Evolutionary conservation across 805 yeast species (phyloP).

Genomic region (Lachancea kluyveri): DNA sequence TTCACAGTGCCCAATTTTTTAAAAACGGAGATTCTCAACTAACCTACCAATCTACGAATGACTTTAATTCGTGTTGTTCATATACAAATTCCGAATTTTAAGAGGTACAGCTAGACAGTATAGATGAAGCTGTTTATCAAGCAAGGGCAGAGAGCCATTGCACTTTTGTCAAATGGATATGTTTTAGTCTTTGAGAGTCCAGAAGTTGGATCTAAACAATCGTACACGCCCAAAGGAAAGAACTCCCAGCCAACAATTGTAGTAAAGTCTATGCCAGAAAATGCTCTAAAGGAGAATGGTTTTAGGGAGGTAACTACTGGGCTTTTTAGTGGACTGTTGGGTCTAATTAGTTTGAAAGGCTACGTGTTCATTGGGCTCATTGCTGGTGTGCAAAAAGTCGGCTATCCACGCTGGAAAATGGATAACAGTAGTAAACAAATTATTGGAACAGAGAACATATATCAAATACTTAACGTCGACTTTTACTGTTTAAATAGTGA

Average conservation of each 20-base stretch:
- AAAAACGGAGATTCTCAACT: too few species aligned
- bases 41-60: too few species aligned
- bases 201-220: conserved; percentile 25
- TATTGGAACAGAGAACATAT: conserved; percentile 43
- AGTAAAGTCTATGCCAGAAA: conserved; percentile 49
- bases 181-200: conserved; percentile 49
- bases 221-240: conserved; percentile 18
- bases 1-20: too few species aligned
- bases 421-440: conserved; percentile 12
- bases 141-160: conserved; percentile 61
- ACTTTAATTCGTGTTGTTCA: too few species aligned
- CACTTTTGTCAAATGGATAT: conserved; percentile 51
- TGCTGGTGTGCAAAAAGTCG: conserved; percentile 47
- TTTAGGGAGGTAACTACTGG: conserved; percentile 36
- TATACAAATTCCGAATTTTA: too few species aligned
- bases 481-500: conserved; percentile 59
- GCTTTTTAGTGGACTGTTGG: conserved; percentile 51
- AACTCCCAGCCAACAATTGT: conserved; percentile 31
- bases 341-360: conserved; percentile 50
- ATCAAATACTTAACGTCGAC: conserved; percentile 51
- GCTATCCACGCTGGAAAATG: conserved; percentile 42
- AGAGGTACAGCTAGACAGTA: too few species aligned
- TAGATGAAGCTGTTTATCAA: conserved; percentile 66
- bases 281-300: conserved; percentile 30
- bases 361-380: conserved; percentile 53